A percentile compares a stretch with the other conserved stretches of the same genome.
phyloP scores from a whole-genome alignment of 1,284 basidiomycete species.

The Ustilago hordei region DNA sequence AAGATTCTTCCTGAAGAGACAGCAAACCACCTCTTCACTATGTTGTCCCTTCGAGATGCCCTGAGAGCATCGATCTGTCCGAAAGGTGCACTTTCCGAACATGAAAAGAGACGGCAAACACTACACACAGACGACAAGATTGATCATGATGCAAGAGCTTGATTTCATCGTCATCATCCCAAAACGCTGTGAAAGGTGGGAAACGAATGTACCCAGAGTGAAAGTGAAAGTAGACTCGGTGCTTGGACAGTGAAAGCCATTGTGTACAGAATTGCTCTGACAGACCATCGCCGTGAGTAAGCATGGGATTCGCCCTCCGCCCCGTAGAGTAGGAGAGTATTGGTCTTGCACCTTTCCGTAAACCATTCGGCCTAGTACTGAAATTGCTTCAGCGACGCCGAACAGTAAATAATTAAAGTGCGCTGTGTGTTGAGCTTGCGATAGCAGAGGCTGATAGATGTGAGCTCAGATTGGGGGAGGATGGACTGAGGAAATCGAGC shows the following conservation, averaged over 20 bases:
- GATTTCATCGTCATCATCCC: neutral
- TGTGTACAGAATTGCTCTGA: neutral
- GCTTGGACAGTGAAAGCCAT: constrained; percentile 53
- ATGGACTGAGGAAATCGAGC: neutral
- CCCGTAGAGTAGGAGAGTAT: constrained; percentile 25
- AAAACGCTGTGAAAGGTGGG: neutral
- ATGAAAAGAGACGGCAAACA: neutral
- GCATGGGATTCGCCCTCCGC: constrained; percentile 46
- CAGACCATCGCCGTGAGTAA: constrained; percentile 53
- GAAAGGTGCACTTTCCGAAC: too few relatives aligned
- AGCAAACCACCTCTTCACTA: neutral
- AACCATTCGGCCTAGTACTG: constrained; percentile 30
- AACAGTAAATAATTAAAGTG: constrained; percentile 42
- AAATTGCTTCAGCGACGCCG: constrained; percentile 12
- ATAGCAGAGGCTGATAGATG: neutral
- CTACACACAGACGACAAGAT: neutral
- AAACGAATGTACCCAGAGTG: constrained; percentile 54
- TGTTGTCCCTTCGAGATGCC: too few relatives aligned
- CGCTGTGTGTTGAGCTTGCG: neutral
- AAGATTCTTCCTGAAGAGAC: neutral
- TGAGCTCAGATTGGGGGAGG: neutral
- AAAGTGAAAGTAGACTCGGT: constrained; percentile 59
- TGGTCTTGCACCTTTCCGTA: constrained; percentile 58
- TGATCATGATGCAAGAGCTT: neutral
- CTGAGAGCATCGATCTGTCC: too few relatives aligned